Evolutionary conservation across 495 filamentous ascomycete genomes (phyloP), one percentile per base, ranked within the genome.

Genomic region (Penicillium arizonense): DNA sequence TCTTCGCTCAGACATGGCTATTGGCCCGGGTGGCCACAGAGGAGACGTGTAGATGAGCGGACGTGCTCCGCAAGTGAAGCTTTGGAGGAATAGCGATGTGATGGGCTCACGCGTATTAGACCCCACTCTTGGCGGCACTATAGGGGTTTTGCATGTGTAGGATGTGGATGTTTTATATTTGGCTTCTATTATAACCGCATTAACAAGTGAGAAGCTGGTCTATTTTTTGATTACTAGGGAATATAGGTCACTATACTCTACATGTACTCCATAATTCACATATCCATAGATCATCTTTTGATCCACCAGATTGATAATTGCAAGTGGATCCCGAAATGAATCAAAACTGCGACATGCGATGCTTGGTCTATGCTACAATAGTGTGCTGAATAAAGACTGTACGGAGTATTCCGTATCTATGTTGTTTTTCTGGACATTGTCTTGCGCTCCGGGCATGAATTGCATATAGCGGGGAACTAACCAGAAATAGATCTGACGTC

Each of bases 241-340:
- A 16, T 8, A 26, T 14, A 18, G 18, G 18, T 18, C 18, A 18
- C 18, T 11, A 32, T 30, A 10, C 26, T 14, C 28, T 11, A 11
- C 14, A 28, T 14, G 24, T 4, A 30, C 2, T 26, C 7, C 7
- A 30, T 30, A 6, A 7, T 7, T 30, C n/a, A 20, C 4, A 6
- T 44, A 3, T 13, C 9, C 30, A 46, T 46, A 7, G 11, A n/a
- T 13, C 12, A 36, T 30, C 28, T 7, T 7, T 30, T 30, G 44
- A 47, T 47, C 32, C 23, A 32, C 41, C 10, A 37, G 33, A 47
- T 47, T 37, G 30, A 37, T 37, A 47, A 37, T 47, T 28, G 20
- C 1, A 47, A 37, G 44, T 47, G 44, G 44, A 37, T 21, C 44
- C 21, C 24, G 21, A 4, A 47, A 21, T 1, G 23, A 13, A 47